phyloP scores from a whole-genome alignment of 148 eudicot genomes.

The Cornus florida region DNA sequence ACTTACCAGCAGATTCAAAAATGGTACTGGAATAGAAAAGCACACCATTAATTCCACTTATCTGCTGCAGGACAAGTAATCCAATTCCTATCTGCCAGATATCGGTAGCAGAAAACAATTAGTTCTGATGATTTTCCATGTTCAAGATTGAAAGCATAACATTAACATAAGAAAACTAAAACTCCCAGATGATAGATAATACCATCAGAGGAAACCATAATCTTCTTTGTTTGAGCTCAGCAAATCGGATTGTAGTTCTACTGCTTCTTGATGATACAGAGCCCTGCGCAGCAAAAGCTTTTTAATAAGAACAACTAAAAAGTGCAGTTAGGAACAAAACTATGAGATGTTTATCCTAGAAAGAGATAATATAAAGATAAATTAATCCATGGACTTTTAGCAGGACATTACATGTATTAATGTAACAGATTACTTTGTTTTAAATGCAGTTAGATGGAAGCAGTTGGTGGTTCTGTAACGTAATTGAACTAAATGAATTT shows the following conservation, averaged over 20 bases:
- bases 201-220: slow-evolving; percentile 98
- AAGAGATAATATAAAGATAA: not conserved
- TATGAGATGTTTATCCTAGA: not conserved
- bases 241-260: slow-evolving; percentile 70
- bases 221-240: slow-evolving; percentile 77
- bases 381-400: not conserved
- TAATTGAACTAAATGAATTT: not conserved
- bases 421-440: not conserved
- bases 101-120: slow-evolving; percentile 5
- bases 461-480: not conserved
- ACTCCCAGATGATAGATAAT: slow-evolving; percentile 11
- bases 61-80: slow-evolving; percentile 79
- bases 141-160: not conserved
- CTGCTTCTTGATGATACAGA: slow-evolving; percentile 80
- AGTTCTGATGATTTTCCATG: not conserved
- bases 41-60: slow-evolving; percentile 86
- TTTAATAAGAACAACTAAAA: slow-evolving; percentile 28
- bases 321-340: slow-evolving; percentile 5
- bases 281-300: slow-evolving; percentile 47
- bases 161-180: not conserved
- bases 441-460: not conserved
- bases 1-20: slow-evolving; percentile 75
- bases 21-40: slow-evolving; percentile 87
- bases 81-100: slow-evolving; percentile 87
- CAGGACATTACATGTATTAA: not conserved